Evolutionary conservation across 345 rosid genomes (phyloP), one percentile per base, ranked within the genome.

Genomic region (Cardamine resedifolia): DNA sequence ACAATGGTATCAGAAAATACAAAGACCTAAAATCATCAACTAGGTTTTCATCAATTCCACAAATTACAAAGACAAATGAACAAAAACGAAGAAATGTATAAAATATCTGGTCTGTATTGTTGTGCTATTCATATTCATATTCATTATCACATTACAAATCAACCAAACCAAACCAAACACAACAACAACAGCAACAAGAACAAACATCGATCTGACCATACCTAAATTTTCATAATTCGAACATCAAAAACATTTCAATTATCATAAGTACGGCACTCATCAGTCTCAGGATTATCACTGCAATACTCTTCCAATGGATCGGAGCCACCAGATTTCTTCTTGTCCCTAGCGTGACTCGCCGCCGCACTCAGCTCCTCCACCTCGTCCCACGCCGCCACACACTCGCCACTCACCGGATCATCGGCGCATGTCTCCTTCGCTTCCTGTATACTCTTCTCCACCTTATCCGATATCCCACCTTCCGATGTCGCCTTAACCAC

Each of bases 341-440:
- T 87, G 79, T 88, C 99, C 69, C 91, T 77, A 0, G 93, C 96
- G 67, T 95, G 97, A 85, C 99, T 90, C 4, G 92, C 98, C 6
- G 97, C 99, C 9, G 99, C 99, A 66, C 98, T 95, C 77, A 95
- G 86, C 90, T 95, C 99, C 85, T 95, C 98, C 76, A 95, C 99
- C 81, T 91, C 97, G 70, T 95, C 99, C 99, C 99, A 95, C 33
- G 99, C 97, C 15, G 99, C 97, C 53, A 81, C 96, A 67, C 98
- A 95, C 85, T 91, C 99, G 0, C 96, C 97, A 79, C 97, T 95
- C 33, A 75, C 87, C 5, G 99, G 96, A 76, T 95, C 86, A 8
- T 66, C 91, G 1, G 89, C 67, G 82, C 99, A 95, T 10, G 81
- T 50, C 79, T 83, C 91, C 86, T 95, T 84, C 4, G 97, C 99